Evolutionary conservation across 1,139 yeast species (phyloP), one percentile per base, ranked within the genome.

Genomic region (Hansenula sp.): DNA sequence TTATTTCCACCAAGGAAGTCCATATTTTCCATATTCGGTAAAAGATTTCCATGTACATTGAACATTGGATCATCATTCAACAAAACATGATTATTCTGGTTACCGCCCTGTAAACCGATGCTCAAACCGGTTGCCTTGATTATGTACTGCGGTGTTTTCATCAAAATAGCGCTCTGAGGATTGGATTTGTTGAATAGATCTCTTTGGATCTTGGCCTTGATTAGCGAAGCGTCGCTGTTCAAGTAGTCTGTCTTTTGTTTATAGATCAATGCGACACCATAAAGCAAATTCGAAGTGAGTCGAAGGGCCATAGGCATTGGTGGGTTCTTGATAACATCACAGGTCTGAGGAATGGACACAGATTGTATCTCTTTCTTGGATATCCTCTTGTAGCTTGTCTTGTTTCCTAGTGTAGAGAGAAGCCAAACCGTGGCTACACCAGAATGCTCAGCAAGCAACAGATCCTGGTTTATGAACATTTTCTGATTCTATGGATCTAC

Each of bases 211-310:
- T 62, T 57, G 5, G 62, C 55, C 40, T 64, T 63, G 13, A 63
- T 50, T 25, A 56, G 25, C 9, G 48, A 49, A 1, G 58, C 53
- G 37, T 74, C 79, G 47, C 62, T 61, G 41, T 60, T 63, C 45
- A 78, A 67, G 50, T 70, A 74, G 5, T 70, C 70, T 0, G 75
- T 68, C 54, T 81, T 77, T 36, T 75, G 73, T 46, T 68, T 73
- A 58, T 77, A 80, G 29, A 78, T 70, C 34, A 81, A 56, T 0
- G 84, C 68, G 2, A 81, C 70, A 0, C 90, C 90, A 51, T 76
- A 73, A 47, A 83, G 59, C 21, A 83, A 59, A 44, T 66, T 74
- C 0, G 86, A 77, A 0, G 74, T 65, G 25, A 72, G 64, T 31
- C 83, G 59, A 25, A 81, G 66, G 2, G 73, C 66, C 19, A 66